Conservation (phyloP, 1,139 yeast species). For the Saccharomyces hybrid region DNA sequence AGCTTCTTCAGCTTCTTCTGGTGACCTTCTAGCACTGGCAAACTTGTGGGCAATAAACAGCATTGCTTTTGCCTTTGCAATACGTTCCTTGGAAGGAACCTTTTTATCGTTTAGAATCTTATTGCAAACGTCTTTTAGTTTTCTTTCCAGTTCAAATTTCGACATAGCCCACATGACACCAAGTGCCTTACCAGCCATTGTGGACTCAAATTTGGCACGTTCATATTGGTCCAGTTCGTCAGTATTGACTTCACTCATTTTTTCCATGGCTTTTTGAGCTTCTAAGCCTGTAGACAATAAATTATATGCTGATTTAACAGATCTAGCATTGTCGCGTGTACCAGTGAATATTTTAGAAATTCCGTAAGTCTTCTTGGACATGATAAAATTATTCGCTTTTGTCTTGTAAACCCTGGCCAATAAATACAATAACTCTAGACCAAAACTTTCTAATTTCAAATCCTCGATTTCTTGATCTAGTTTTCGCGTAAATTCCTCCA, state of each 20-base stretch:
- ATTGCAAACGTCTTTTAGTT: slow-evolving; percentile 59
- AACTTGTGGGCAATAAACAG: slow-evolving; percentile 51
- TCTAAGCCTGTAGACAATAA: slow-evolving; percentile 65
- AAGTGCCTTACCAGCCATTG: slow-evolving; percentile 63
- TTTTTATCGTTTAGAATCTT: slow-evolving; percentile 50
- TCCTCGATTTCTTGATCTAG: slow-evolving; percentile 57
- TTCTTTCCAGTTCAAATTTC: slow-evolving; percentile 63
- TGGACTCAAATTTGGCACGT: slow-evolving; percentile 56
- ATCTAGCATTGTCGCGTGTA: slow-evolving; percentile 66
- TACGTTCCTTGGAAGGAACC: slow-evolving; percentile 44
- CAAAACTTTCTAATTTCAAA: slow-evolving; percentile 74
- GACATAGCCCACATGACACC: slow-evolving; percentile 79
- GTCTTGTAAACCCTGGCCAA: slow-evolving; percentile 59
- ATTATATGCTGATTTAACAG: slow-evolving; percentile 60
- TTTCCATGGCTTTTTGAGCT: slow-evolving; percentile 69
- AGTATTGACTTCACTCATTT: slow-evolving; percentile 50
- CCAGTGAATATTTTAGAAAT: slow-evolving; percentile 56
- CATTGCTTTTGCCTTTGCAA: slow-evolving; percentile 54
- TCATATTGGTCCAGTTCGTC: slow-evolving; percentile 43
- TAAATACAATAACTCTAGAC: slow-evolving; percentile 63
- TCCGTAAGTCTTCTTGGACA: slow-evolving; percentile 64
- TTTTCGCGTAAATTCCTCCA: slow-evolving; percentile 37
- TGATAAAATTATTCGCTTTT: slow-evolving; percentile 48
- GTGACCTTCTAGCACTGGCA: slow-evolving; percentile 48
- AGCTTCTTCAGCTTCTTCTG: slow-evolving; percentile 69